Base-by-base conservation (phyloP, 805 yeast genomes). In the Kodamaea nitidulidarum region DNA sequence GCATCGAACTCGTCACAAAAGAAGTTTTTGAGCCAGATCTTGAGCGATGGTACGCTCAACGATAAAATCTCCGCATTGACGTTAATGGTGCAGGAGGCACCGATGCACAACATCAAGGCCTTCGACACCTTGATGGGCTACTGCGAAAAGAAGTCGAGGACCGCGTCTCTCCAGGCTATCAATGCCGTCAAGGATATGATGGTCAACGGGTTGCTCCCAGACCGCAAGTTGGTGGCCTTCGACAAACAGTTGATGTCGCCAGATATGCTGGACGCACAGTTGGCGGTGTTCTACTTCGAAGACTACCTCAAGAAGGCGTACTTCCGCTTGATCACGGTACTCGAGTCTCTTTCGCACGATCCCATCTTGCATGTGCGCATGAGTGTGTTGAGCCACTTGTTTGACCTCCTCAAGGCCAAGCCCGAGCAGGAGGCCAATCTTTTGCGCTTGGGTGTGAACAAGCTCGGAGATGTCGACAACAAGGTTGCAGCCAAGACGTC, bases 341-440 rank as follows among this genome's bases (percentile, higher is more conserved):
- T 93, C 47, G 98, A 93, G 63, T 72, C 67, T 40, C 68, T 91
- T 40, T 75, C 87, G n/a, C 95, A 87, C 54, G 98, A 93, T 59
- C 84, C 96, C 10, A 88, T 93, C 50, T 78, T 81, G 43, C 91
- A 85, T 55, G 95, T 91, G 32, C 80, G 95, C 59, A 73, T 82
- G 70, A 85, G 79, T 46, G 79, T 84, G 20, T 76, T 88, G 24
- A 68, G 77, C 29, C 88, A 86, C 55, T 75, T 90, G 22, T 85
- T 88, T 49, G 95, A 85, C 41, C 69, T 93, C 32, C 67, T 93
- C 43, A 80, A 80, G 47, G 71, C 83, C 4, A 91, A 90, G 60
- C 98, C 98, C 3, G 98, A 93, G 66, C 98, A 93, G 69, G 98
- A 93, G 61, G 95, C 82, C 38, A 93, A 93, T 60, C 68, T 93